A percentile compares a stretch with the other conserved stretches of the same genome.
Conservation (phyloP, 2,329 filamentous ascomycete genomes). For the Seiridium cupressi region DNA sequence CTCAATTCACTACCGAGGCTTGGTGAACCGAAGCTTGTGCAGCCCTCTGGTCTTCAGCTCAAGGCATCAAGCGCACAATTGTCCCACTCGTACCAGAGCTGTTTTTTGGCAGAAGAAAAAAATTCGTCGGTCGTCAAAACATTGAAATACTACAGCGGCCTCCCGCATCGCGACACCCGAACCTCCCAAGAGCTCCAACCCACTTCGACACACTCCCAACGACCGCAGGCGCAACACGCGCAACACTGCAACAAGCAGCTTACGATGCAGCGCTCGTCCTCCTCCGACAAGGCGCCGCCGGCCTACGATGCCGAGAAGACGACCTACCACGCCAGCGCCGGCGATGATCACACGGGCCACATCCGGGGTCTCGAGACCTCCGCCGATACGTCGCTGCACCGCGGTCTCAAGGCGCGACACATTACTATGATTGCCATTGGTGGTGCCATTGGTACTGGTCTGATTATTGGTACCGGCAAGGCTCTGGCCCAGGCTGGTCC, state of each 20-base stretch:
- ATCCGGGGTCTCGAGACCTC: constrained; percentile 50
- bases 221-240: not conserved
- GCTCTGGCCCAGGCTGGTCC: constrained; percentile 55
- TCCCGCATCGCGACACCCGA: no score
- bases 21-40: no score
- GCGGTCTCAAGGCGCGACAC: constrained; percentile 53
- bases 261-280: constrained; percentile 28
- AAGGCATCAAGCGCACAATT: not conserved
- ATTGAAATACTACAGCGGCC: no score
- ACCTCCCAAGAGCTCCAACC: no score
- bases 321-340: constrained; percentile 18
- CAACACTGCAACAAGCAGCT: not conserved
- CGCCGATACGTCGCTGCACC: constrained; percentile 45
- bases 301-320: constrained; percentile 22
- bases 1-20: not conserved
- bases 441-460: constrained; percentile 71
- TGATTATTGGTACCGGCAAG: constrained; percentile 68
- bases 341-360: constrained; percentile 23
- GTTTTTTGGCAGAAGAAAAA: not conserved
- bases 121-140: no score
- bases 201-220: no score
- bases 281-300: constrained; percentile 19
- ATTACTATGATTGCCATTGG: constrained; percentile 68
- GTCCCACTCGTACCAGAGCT: not conserved
- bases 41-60: no score